Evolutionary conservation across 1,284 basidiomycete genomes (phyloP), one percentile per base, ranked within the genome.

Genomic region (Cutaneotrichosporon sp.): DNA sequence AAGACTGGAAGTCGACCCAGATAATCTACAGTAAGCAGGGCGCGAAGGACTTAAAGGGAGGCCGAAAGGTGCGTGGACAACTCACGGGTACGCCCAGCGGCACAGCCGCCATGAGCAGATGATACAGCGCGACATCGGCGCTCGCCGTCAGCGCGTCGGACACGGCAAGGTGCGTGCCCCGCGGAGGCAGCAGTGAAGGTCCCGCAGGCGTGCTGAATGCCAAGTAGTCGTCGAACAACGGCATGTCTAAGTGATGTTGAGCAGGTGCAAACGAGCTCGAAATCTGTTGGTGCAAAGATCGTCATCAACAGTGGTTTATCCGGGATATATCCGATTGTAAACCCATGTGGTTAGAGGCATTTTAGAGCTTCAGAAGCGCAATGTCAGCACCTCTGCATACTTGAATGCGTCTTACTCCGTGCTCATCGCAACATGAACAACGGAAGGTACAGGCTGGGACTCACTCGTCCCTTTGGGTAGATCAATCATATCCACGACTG

Each of bases 101-200:
- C 43, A 65, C 40, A 0, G 69, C 67, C 1, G 64, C 59, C 8
- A 62, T 55, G 38, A 70, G 49, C 36, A 75, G 54, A 51, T 74
- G 72, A 46, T 68, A 69, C 12, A 70, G 46, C 5, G 64, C 65
- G 42, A 75, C 74, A 49, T 67, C 54, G 5, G 58, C 65, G 2
- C 67, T 64, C 0, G 73, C 65, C 1, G 64, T 49, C 9, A 74
- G 58, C 4, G 73, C 72, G 55, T 75, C 74, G 23, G 68, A 65
- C 15, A 76, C 56, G 56, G 75, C 51, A 20, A 73, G 54, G 49
- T 71, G 69, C 2, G 68, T 52, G 8, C 57, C 52, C 1, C 62
- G 46, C 2, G 67, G 65, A 10, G 74, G 74, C 1, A 74, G 57
- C 0, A 64, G 46, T 14, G 58, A 52, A 62, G 30, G 30, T 3